A percentile compares a stretch with the other conserved stretches of the same genome.
phyloP scores from a whole-genome alignment of 2,329 filamentous ascomycete genomes.

The Microdochium trichocladiopsis region DNA sequence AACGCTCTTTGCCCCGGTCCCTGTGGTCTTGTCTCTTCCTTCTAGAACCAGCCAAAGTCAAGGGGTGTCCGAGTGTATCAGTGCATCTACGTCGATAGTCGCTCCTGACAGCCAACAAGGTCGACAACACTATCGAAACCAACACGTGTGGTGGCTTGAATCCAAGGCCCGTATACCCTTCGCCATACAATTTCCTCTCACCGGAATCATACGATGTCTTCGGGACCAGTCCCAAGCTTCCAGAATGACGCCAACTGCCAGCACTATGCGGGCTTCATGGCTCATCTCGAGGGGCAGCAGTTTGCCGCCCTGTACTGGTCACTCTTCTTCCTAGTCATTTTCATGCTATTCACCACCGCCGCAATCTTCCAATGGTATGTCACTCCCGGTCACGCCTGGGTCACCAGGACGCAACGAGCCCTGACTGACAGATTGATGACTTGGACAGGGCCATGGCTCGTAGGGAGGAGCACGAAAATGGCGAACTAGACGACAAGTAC shows the following conservation, averaged over 20 bases:
- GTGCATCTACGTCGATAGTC: no score
- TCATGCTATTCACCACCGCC: constrained; percentile 27
- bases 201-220: neutral
- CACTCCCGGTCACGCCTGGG: neutral
- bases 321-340: constrained; percentile 28
- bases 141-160: no score
- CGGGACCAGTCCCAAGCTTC: neutral
- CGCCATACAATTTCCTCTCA: no score
- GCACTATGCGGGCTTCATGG: constrained; percentile 32
- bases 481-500: constrained; percentile 19
- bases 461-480: constrained; percentile 14
- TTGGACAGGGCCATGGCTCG: constrained; percentile 25
- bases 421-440: neutral
- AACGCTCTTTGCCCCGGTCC: neutral
- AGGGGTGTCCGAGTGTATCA: no score
- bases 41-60: no score
- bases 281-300: constrained; percentile 22
- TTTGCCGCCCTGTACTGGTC: constrained; percentile 33
- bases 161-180: no score
- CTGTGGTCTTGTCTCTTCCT: neutral
- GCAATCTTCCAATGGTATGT: constrained; percentile 26
- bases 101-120: no score
- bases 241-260: constrained; percentile 13
- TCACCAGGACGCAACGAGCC: neutral
- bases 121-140: no score